These are phyloP conservation scores for Aspergillus carbonarius DNA, from an alignment of 2,329 filamentous ascomycete genomes.

Conservation along the genomic window DNA sequence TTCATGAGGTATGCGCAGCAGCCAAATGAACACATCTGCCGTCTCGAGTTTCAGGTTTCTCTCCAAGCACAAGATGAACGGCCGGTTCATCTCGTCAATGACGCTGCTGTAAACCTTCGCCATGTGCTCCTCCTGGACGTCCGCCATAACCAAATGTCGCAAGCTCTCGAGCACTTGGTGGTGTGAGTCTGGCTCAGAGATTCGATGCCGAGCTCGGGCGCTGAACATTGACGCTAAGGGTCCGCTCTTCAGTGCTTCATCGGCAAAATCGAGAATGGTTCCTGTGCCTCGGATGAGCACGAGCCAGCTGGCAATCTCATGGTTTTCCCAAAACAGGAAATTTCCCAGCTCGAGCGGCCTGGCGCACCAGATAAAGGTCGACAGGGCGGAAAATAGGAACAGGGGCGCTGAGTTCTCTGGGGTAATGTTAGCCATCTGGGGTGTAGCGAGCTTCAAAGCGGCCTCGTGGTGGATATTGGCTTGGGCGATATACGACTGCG, in stretches of 20 bases:
- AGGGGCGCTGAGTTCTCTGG: conserved; percentile 37
- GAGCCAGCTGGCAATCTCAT: conserved; percentile 40
- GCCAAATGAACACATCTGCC: conserved; percentile 23
- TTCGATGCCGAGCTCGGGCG: not conserved
- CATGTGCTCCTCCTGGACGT: conserved; percentile 1
- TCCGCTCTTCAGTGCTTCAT: conserved; percentile 19
- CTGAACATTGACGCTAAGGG: conserved; percentile 16
- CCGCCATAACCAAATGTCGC: conserved; percentile 7
- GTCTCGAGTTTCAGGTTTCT: conserved; percentile 15
- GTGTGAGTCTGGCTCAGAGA: not conserved
- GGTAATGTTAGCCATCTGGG: conserved; percentile 34
- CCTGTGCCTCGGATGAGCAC: conserved; percentile 38
- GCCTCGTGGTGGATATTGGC: conserved; percentile 40
- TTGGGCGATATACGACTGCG: conserved; percentile 41
- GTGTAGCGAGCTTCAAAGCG: conserved; percentile 31
- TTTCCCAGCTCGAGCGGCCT: conserved; percentile 35
- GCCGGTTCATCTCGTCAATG: conserved; percentile 16
- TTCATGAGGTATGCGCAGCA: conserved; percentile 17
- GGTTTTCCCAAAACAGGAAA: conserved; percentile 36
- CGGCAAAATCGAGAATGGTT: conserved; percentile 31
- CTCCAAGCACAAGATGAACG: conserved; percentile 9
- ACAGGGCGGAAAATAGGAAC: conserved; percentile 43
- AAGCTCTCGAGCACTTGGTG: conserved; percentile 11
- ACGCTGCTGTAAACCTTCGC: conserved; percentile 11
- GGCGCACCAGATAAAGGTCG: conserved; percentile 39